A percentile compares a stretch with the other conserved stretches of the same genome.
These are phyloP conservation scores for Ascodesmis nigricans DNA, from an alignment of 495 filamentous ascomycete genomes.

Conservation along the genomic window DNA sequence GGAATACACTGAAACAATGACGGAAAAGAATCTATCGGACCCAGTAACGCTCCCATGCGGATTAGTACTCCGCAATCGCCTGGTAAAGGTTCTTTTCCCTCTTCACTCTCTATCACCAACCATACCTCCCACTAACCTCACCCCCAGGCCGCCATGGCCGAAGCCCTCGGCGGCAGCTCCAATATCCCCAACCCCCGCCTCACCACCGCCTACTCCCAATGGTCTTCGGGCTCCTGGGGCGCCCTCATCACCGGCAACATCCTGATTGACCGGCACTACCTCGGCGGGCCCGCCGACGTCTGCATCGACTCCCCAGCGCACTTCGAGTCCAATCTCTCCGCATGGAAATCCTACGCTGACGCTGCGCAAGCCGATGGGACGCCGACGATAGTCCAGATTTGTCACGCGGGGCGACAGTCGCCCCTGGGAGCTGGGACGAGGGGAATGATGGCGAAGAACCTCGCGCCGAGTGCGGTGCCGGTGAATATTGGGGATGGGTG, in stretches of 20 bases:
- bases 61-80: slow-evolving; percentile 30
- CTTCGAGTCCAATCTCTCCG: slow-evolving; percentile 17
- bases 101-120: neutral
- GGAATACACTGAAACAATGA: too few relatives aligned
- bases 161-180: slow-evolving; percentile 23
- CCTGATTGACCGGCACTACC: slow-evolving; percentile 33
- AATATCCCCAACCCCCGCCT: slow-evolving; percentile 22
- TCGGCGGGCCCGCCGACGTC: slow-evolving; percentile 26
- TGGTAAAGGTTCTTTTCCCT: slow-evolving; percentile 26
- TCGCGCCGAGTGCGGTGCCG: slow-evolving; percentile 29
- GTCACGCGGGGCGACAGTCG: slow-evolving; percentile 37
- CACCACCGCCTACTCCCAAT: slow-evolving; percentile 26
- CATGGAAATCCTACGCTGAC: slow-evolving; percentile 29
- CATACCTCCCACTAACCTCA: too few relatives aligned
- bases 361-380: slow-evolving; percentile 28
- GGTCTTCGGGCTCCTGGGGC: slow-evolving; percentile 32
- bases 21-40: slow-evolving; percentile 3
- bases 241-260: slow-evolving; percentile 32
- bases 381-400: slow-evolving; percentile 33
- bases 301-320: too few relatives aligned
- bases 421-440: slow-evolving; percentile 27
- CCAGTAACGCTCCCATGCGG: slow-evolving; percentile 30
- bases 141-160: slow-evolving; percentile 30
- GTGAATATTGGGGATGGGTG: slow-evolving; percentile 24
- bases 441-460: slow-evolving; percentile 25